Percentiles rank a stretch among this genome's conserved stretches.
Conservation (phyloP, 108 stramenopile genomes). For the Nitzschia palea region DNA sequence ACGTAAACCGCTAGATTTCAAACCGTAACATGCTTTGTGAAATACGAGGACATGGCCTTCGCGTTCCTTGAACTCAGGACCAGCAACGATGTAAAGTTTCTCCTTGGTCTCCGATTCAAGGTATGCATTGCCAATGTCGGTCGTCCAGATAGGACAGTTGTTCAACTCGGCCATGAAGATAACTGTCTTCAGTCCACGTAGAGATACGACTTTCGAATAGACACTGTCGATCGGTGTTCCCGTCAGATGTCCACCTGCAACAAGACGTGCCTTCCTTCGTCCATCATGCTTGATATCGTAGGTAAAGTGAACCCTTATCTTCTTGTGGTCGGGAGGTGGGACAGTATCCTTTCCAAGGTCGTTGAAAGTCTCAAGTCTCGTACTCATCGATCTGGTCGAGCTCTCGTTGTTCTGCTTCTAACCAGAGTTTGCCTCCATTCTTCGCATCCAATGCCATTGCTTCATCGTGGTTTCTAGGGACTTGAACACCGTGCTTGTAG, state of each 20-base stretch:
- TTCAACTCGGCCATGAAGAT: slow-evolving; percentile 26
- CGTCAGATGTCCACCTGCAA: slow-evolving; percentile 27
- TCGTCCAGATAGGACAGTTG: slow-evolving; percentile 10
- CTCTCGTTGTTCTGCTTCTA: slow-evolving; percentile 24
- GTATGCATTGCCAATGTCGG: slow-evolving; percentile 27
- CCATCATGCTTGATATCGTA: slow-evolving; percentile 44
- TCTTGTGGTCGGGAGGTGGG: slow-evolving; percentile 9
- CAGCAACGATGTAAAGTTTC: slow-evolving; percentile 30
- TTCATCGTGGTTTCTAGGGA: slow-evolving; percentile 28
- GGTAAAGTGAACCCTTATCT: slow-evolving; percentile 36
- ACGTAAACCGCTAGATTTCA: slow-evolving; percentile 5
- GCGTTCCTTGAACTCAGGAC: not conserved
- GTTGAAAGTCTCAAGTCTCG: slow-evolving; percentile 19
- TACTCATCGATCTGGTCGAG: slow-evolving; percentile 23
- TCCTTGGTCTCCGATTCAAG: slow-evolving; percentile 22
- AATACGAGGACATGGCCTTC: slow-evolving; percentile 23
- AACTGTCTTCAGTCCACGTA: slow-evolving; percentile 9
- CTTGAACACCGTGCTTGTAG: slow-evolving; percentile 32
- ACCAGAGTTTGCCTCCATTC: slow-evolving; percentile 38
- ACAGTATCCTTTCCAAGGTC: not conserved
- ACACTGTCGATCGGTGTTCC: slow-evolving; percentile 30
- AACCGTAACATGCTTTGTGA: slow-evolving; percentile 36
- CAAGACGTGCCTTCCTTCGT: slow-evolving; percentile 21
- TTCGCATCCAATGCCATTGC: slow-evolving; percentile 18
- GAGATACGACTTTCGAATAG: slow-evolving; percentile 30